Conservation (phyloP, 208 protist genomes). For the Herpetomonas samuelpessoai region DNA sequence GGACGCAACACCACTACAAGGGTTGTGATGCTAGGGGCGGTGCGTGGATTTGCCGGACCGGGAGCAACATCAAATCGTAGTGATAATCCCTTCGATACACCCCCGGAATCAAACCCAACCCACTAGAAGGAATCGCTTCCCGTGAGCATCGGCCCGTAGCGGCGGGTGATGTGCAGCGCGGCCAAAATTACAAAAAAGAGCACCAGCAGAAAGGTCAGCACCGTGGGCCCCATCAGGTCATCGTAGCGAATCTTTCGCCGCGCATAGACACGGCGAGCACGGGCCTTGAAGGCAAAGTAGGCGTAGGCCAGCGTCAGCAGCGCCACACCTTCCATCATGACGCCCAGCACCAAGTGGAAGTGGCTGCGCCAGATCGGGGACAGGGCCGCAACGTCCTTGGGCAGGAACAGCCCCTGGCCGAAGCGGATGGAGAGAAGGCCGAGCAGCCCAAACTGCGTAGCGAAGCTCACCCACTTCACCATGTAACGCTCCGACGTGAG, state of each 20-base stretch:
- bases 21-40: too few species aligned
- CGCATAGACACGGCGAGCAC: conserved; percentile 77
- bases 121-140: conserved; percentile 62
- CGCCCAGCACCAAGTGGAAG: conserved; percentile 70
- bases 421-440: conserved; percentile 74
- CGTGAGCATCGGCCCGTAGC: conserved; percentile 87
- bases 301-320: conserved; percentile 70
- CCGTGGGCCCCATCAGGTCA: conserved; percentile 55
- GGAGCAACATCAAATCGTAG: background rate
- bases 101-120: too few species aligned
- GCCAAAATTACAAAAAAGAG: conserved; percentile 39
- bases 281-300: conserved; percentile 68
- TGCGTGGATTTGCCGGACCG: too few species aligned
- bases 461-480: conserved; percentile 80
- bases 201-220: conserved; percentile 63
- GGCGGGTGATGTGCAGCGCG: conserved; percentile 51
- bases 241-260: conserved; percentile 86
- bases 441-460: conserved; percentile 67
- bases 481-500: conserved; percentile 89
- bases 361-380: conserved; percentile 58
- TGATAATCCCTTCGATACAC: background rate
- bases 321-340: conserved; percentile 43
- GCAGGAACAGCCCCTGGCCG: conserved; percentile 65
- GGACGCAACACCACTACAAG: too few species aligned
- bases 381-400: conserved; percentile 31